Percentiles rank a stretch among this genome's conserved stretches.
Evolutionary conservation across 805 yeast genomes (phyloP).

Genomic region (Candida sakaeoensis): DNA sequence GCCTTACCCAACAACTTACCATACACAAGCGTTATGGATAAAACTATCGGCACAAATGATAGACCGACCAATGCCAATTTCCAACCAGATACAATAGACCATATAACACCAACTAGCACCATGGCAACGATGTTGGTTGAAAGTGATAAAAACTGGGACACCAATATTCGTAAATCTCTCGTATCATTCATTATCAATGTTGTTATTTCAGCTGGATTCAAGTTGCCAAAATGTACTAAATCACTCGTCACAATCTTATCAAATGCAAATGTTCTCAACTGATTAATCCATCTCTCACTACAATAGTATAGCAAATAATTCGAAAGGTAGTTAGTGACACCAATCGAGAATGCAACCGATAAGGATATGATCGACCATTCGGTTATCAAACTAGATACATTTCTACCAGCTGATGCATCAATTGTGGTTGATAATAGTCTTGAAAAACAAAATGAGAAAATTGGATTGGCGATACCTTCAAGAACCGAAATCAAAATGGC

Average conservation of each 20-base stretch:
- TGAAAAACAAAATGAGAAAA: slow-evolving; percentile 76
- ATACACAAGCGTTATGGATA: slow-evolving; percentile 48
- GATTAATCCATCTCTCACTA: slow-evolving; percentile 66
- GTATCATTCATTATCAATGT: slow-evolving; percentile 77
- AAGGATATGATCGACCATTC: slow-evolving; percentile 72
- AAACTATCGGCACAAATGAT: slow-evolving; percentile 65
- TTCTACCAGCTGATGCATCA: slow-evolving; percentile 33
- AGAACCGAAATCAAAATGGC: slow-evolving; percentile 55
- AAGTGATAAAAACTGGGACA: slow-evolving; percentile 59
- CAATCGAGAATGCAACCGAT: slow-evolving; percentile 61
- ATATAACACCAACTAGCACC: slow-evolving; percentile 57
- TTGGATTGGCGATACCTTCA: slow-evolving; percentile 67
- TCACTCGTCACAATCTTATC: slow-evolving; percentile 48
- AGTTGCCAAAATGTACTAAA: slow-evolving; percentile 46
- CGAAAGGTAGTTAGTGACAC: slow-evolving; percentile 50
- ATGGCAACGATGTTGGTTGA: slow-evolving; percentile 51
- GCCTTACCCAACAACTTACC: slow-evolving; percentile 47
- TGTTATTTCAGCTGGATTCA: slow-evolving; percentile 49
- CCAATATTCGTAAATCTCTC: slow-evolving; percentile 66
- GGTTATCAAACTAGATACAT: slow-evolving; percentile 28
- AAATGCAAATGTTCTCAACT: slow-evolving; percentile 50
- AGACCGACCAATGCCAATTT: slow-evolving; percentile 78
- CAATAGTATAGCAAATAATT: slow-evolving; percentile 48
- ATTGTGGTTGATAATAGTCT: slow-evolving; percentile 63
- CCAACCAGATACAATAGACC: slow-evolving; percentile 86